Base-by-base conservation (phyloP, 148 eudicot species). In the Bassia scoparia region DNA sequence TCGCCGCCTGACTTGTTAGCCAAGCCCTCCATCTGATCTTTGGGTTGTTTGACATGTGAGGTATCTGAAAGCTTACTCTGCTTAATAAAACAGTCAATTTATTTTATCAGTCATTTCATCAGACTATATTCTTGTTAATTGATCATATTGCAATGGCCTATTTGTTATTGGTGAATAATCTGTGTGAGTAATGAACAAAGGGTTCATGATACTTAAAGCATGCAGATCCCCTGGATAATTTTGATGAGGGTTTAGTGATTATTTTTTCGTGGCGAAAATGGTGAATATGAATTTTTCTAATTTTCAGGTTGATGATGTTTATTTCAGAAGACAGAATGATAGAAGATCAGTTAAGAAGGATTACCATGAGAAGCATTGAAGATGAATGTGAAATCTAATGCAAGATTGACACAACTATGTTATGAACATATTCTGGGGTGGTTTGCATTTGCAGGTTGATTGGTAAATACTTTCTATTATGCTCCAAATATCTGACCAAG, bases 1-100 rank as follows among this genome's bases (percentile, higher is more conserved):
- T 76, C 84, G 18, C 79, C 75, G 64, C 83, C 68, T 24, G 90
- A 81, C 61, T 59, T 85, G 34, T 69, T 80, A 46, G 81, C 70
- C 67, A 74, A 69, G 80, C 76, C 78, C 23, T 82, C 83, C 70
- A 67, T 74, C 77, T 77, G 75, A 63, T 69, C 75, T 3, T 50
- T 71, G 23, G 77, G 73, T 27, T 77, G 78, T 79, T 81, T 86
- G 37, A 81, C 82, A 75, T 68, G 67, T 11, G 70, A 3, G 12
- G 12, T 80, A 62, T 78, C 74, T 23, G 84, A 77, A 56, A 55
- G 75, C 72, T 75, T 81, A 71, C 61, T 48, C 79, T 74, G 76
- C 55, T 75, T 65, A 2, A 76, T 23, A 72, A 65, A 53, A 13
- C 17, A 38, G 44, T 68, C 52, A 77, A 37, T n/a, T 50, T 48